Evolutionary conservation across 257 asterid genomes (phyloP), one percentile per base, ranked within the genome.

Genomic region (Thymus mandschuricus): DNA sequence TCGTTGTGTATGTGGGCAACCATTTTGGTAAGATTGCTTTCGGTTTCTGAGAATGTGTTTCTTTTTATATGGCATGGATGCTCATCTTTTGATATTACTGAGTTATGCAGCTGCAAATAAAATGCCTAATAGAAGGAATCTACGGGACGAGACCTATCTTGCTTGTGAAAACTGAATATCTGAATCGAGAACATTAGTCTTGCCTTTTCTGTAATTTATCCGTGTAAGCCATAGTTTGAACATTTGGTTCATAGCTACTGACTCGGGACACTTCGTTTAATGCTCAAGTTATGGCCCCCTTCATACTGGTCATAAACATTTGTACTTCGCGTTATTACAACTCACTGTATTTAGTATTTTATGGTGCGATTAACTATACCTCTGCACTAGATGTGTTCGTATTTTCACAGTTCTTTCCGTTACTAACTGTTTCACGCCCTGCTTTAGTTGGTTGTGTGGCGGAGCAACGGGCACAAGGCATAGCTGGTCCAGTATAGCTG

Each of bases 1-100:
- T 75, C 81, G 96, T 79, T 95, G 99, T 85, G 75, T 95, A 60
- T 95, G 99, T 71, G 98, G 99, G 76, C 97, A 92, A 80, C 78
- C 96, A 40, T 95, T 92, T 84, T 95, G 98, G 99, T 92, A 80
- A 81, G 84, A 57, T 28, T 69, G 45, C 60, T 72, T 76, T 72
- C 56, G 49, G 3, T 55, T 9, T 41, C 15, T 46, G 51, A 46
- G 60, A 31, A 46, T 46, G 35, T 10, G 11, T 15, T 50, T 46
- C 55, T 68, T 69, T 38, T 1, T 35, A 54, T 50, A n/a, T 38
- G 30, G 11, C 55, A 12, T 3, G 57, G 38, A 50, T 33, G 10
- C 48, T 41, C 68, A 9, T n/a, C 40, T 63, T 28, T 46, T 13
- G 30, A n/a, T 45, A 34, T 52, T 0, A 10, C 5, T 57, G 46